A percentile compares a stretch with the other conserved stretches of the same genome.
Conservation (phyloP, 148 eudicot species). For the Chenopodium suecicum region DNA sequence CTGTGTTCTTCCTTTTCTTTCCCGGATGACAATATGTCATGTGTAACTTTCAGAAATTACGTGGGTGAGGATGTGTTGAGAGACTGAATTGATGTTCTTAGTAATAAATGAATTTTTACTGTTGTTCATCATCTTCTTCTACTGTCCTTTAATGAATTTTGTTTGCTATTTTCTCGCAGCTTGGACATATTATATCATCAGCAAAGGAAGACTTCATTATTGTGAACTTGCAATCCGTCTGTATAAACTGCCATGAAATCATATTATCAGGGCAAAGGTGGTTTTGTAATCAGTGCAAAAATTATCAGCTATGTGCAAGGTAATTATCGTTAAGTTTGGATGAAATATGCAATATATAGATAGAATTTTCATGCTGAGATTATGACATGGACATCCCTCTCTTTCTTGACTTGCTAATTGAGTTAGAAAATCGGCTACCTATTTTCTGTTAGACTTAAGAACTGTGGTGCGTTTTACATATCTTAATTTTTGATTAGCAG, state of each 20-base stretch:
- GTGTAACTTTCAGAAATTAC: background rate
- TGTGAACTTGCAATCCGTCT: conserved; percentile 59
- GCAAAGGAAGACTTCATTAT: conserved; percentile 76
- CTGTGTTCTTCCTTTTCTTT: background rate
- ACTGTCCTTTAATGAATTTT: background rate
- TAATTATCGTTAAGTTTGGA: conserved; percentile 22
- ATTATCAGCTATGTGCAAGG: conserved; percentile 71
- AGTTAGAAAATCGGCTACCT: background rate
- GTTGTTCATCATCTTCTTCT: background rate
- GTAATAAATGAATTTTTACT: background rate
- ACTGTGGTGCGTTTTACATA: conserved; percentile 3
- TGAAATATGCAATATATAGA: background rate
- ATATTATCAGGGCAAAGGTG: conserved; percentile 68
- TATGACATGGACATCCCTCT: background rate
- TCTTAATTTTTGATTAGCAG: conserved; percentile 35
- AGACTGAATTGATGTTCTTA: background rate
- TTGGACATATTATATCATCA: conserved; percentile 52
- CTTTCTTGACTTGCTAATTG: background rate
- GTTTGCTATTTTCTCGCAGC: conserved; percentile 36
- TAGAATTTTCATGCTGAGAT: background rate
- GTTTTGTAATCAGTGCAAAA: conserved; percentile 69
- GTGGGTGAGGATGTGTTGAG: background rate
- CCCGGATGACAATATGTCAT: background rate
- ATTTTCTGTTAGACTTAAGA: background rate
- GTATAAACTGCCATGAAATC: conserved; percentile 68